These are phyloP conservation scores for Chaetomiaceae sp. DNA, from an alignment of 2,329 filamentous ascomycete genomes.

Conservation along the genomic window DNA sequence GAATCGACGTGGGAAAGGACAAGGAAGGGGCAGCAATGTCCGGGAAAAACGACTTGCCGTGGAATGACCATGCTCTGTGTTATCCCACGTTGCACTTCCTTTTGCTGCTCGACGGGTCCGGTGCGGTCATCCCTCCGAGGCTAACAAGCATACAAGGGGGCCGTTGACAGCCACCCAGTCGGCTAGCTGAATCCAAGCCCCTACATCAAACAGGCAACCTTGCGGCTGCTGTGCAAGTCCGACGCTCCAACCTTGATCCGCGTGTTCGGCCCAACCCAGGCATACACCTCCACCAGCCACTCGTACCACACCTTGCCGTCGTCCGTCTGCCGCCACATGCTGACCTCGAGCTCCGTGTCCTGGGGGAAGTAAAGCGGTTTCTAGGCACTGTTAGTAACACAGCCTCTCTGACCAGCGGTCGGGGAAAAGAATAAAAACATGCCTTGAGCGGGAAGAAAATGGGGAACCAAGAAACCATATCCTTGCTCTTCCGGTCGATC, in stretches of 20 bases:
- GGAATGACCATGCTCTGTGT: too few relatives aligned
- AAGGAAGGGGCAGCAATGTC: too few relatives aligned
- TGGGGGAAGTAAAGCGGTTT: constrained; percentile 81
- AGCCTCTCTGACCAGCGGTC: background rate
- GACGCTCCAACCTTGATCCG: constrained; percentile 62
- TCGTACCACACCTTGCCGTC: constrained; percentile 98
- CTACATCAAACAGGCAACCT: constrained; percentile 68
- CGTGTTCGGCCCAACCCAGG: constrained; percentile 54
- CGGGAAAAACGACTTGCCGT: too few relatives aligned
- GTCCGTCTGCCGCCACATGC: constrained; percentile 95
- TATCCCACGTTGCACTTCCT: too few relatives aligned
- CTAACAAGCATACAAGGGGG: background rate
- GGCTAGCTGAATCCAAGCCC: background rate
- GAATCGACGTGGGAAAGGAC: too few relatives aligned
- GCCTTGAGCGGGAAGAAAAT: constrained; percentile 97
- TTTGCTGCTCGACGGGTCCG: background rate
- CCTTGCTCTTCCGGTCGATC: constrained; percentile 87
- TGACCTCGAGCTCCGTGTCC: constrained; percentile 78
- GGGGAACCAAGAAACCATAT: constrained; percentile 99
- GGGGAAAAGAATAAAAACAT: constrained; percentile 30
- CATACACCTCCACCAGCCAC: constrained; percentile 87
- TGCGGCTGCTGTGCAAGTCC: constrained; percentile 63
- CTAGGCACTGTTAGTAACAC: constrained; percentile 42
- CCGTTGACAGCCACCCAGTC: background rate
- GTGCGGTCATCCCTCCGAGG: background rate